A percentile compares a stretch with the other conserved stretches of the same genome.
Evolutionary conservation across 306 rosid genomes (phyloP).

Genomic region (Acacia melanoxylon): DNA sequence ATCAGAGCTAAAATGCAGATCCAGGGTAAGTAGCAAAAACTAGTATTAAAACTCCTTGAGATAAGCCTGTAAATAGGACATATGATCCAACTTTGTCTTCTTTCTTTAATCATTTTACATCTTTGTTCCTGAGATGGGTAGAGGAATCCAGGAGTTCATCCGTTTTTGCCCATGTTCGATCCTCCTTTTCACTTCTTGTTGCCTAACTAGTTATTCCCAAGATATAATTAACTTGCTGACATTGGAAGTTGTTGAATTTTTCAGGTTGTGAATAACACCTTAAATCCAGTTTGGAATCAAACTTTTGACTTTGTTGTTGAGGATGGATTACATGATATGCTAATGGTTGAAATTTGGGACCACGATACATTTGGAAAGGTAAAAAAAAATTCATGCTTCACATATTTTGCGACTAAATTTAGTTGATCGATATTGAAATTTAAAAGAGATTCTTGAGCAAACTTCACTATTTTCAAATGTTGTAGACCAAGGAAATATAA

Average conservation of each 20-base stretch:
- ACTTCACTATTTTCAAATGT: background rate
- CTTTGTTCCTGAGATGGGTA: conserved; percentile 25
- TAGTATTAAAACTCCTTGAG: conserved; percentile 15
- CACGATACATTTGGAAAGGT: conserved; percentile 99
- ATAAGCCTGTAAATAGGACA: background rate
- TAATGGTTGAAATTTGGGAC: conserved; percentile 84
- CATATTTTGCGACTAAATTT: background rate
- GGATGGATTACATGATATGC: conserved; percentile 97
- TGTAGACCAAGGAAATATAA: background rate
- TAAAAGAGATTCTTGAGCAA: background rate
- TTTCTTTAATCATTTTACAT: conserved; percentile 11
- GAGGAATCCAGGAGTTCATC: conserved; percentile 22
- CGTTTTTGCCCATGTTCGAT: background rate
- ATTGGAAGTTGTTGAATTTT: conserved; percentile 25
- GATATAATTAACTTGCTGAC: conserved; percentile 14
- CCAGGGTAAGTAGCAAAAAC: conserved; percentile 61
- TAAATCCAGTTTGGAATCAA: conserved; percentile 98
- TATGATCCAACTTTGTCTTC: background rate
- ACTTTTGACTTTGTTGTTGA: conserved; percentile 95
- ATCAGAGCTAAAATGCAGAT: conserved; percentile 75
- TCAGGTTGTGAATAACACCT: conserved; percentile 88
- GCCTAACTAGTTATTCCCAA: conserved; percentile 14
- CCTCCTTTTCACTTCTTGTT: conserved; percentile 16
- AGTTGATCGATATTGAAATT: background rate
- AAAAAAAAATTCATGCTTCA: conserved; percentile 9